Percentiles rank a stretch among this genome's conserved stretches.
Conservation (phyloP, 2,329 filamentous ascomycete genomes). For the Verticillium dahliae region DNA sequence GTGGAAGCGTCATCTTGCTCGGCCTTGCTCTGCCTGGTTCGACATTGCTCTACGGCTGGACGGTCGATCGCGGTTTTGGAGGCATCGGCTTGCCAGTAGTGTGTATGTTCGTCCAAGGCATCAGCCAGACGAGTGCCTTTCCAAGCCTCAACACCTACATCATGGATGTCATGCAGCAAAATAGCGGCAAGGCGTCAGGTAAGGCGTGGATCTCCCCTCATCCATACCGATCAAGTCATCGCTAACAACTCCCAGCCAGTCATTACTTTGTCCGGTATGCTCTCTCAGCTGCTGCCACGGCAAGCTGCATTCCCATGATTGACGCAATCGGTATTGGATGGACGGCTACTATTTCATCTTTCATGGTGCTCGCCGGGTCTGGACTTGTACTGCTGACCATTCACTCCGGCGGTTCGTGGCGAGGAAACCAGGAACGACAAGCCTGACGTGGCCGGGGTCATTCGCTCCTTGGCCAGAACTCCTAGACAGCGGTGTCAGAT, state of each 20-base stretch:
- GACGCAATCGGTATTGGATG: conserved; percentile 71
- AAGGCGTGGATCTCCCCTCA: not conserved
- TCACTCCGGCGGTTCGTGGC: not conserved
- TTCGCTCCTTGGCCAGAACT: too few species aligned
- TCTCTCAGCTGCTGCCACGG: conserved; percentile 65
- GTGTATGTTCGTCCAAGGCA: conserved; percentile 62
- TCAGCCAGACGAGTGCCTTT: conserved; percentile 64
- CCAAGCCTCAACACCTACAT: conserved; percentile 58
- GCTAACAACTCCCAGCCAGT: conserved; percentile 44
- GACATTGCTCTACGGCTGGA: conserved; percentile 56
- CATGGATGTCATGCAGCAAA: conserved; percentile 8
- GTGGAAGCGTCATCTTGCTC: conserved; percentile 50
- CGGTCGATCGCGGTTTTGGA: conserved; percentile 39
- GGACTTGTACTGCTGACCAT: not conserved
- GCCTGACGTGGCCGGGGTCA: too few species aligned
- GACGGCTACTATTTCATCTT: conserved; percentile 29
- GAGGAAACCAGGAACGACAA: not conserved
- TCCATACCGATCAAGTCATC: too few species aligned
- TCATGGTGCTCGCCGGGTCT: not conserved
- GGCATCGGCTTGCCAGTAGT: conserved; percentile 42
- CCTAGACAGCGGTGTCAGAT: too few species aligned
- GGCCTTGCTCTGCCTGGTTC: conserved; percentile 51
- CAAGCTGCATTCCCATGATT: conserved; percentile 67
- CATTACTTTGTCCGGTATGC: conserved; percentile 77
- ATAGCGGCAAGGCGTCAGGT: conserved; percentile 6